Base-by-base conservation (phyloP, 2,329 filamentous ascomycete genomes). In the Pseudocercospora musae region DNA sequence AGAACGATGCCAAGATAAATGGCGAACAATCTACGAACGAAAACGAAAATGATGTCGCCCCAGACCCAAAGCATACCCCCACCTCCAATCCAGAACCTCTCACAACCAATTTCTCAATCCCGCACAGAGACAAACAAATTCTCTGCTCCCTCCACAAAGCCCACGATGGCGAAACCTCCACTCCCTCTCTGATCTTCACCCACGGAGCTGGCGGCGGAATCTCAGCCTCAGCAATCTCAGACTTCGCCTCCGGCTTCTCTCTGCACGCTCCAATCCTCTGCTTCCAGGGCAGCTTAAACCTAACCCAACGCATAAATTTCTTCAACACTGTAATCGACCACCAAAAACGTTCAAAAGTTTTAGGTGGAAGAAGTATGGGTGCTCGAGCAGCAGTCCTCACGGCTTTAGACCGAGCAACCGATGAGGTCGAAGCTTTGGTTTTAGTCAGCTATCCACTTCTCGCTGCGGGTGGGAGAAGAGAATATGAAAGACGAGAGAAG, bases 151-250 rank as follows among this genome's bases (percentile, higher is more conserved):
- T 48, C 2, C 62, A 65, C 9, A 54, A 54, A 25, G 1, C 42
- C 8, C 18, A 40, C 13, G 48, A 59, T 33, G 18, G 25, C 37
- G 37, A 59, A 7, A 20, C 50, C 18, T 15, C 31, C n/a, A 11
- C 23, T 21, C 57, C 60, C 37, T n/a, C 57, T 15, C 57, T 80
- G 1, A 72, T 80, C 27, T 80, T 79, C 69, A 80, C 79, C 33
- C 78, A 81, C 63, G 79, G 79, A 59, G 78, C 78, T 53, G 78
- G 78, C 25, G 79, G 79, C 54, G 77, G 74, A 1, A 72, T 80
- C 49, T 68, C 71, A 31, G 71, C 72, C 27, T 72, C 77, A 7
- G 78, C 78, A 1, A 74, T 76, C 8, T 63, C 71, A 6, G 72
- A 77, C 52, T 80, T 80, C 68, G 75, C 73, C 62, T 68, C 64